A percentile compares a stretch with the other conserved stretches of the same genome.
These are phyloP conservation scores for Lactarius deliciosus DNA, from an alignment of 768 basidiomycete genomes.

Conservation along the genomic window DNA sequence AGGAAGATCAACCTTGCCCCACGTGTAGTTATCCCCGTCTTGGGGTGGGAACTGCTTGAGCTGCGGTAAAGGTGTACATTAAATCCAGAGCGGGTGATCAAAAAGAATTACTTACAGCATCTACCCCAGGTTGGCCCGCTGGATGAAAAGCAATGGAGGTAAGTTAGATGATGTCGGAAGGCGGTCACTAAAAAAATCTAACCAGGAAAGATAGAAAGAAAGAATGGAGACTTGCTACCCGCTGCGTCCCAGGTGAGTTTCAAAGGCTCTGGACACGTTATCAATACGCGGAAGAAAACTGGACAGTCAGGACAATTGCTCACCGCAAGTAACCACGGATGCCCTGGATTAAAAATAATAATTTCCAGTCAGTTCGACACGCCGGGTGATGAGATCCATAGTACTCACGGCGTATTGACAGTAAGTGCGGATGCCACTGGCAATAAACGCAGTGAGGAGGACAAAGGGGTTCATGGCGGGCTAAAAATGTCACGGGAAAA, in stretches of 20 bases:
- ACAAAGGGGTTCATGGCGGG: constrained; percentile 41
- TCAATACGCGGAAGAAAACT: constrained; percentile 9
- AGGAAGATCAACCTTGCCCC: constrained; percentile 49
- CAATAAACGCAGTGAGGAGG: constrained; percentile 35
- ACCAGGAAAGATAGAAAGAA: constrained; percentile 62
- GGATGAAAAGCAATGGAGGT: constrained; percentile 2
- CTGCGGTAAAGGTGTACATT: constrained; percentile 37
- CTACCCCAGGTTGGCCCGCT: constrained; percentile 55
- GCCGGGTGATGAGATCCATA: neutral
- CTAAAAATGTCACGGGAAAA: constrained; percentile 15
- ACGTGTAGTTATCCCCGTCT: constrained; percentile 47
- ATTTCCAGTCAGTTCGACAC: neutral
- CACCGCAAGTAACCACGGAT: constrained; percentile 51
- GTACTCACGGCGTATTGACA: constrained; percentile 69
- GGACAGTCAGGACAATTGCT: constrained; percentile 31
- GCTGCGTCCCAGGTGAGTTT: constrained; percentile 49
- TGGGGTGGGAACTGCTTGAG: constrained; percentile 52
- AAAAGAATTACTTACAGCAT: constrained; percentile 45
- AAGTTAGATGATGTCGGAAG: neutral
- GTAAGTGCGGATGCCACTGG: constrained; percentile 42
- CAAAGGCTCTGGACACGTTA: constrained; percentile 51
- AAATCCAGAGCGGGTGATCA: neutral
- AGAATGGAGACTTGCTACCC: constrained; percentile 54
- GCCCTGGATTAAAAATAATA: constrained; percentile 33
- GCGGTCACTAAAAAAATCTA: constrained; percentile 25